These are phyloP conservation scores for Tuber aestivum DNA, from an alignment of 495 filamentous ascomycete genomes.

Conservation along the genomic window DNA sequence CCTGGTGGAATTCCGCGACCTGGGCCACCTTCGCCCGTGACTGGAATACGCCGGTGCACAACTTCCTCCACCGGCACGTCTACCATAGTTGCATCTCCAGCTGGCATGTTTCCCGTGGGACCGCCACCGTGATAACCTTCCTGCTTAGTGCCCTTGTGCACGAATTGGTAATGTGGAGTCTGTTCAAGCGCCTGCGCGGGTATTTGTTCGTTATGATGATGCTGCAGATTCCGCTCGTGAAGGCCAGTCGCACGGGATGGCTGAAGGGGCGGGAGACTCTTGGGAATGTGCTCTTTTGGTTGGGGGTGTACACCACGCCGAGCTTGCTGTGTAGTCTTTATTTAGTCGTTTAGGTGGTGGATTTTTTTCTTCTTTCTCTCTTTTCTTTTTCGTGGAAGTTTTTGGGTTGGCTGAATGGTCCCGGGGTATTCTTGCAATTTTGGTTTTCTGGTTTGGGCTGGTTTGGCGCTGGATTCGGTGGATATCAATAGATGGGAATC, in stretches of 20 bases:
- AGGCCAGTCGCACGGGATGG: conserved; percentile 56
- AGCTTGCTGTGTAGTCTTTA: conserved; percentile 67
- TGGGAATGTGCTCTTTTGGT: conserved; percentile 70
- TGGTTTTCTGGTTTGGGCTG: not conserved
- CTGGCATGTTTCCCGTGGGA: conserved; percentile 59
- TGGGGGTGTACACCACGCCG: conserved; percentile 64
- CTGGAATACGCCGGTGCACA: conserved; percentile 69
- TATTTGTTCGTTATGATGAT: conserved; percentile 66
- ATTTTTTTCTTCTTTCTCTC: too few relatives aligned
- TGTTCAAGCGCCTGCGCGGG: conserved; percentile 70
- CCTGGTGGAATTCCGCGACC: conserved; percentile 59
- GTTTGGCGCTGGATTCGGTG: not conserved
- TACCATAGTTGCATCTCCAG: conserved; percentile 68
- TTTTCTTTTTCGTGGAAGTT: too few relatives aligned
- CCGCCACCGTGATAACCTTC: conserved; percentile 70
- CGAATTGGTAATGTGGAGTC: conserved; percentile 69
- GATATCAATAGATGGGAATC: too few relatives aligned
- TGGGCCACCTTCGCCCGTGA: conserved; percentile 56
- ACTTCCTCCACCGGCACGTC: conserved; percentile 66
- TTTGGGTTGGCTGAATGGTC: not conserved
- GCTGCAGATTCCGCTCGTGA: conserved; percentile 62
- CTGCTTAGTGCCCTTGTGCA: conserved; percentile 63
- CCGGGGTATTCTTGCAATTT: not conserved
- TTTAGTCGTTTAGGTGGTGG: conserved; percentile 52
- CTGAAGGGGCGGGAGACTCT: conserved; percentile 55